Conservation (phyloP, 495 filamentous ascomycete genomes). For the Xylaria venustula region DNA sequence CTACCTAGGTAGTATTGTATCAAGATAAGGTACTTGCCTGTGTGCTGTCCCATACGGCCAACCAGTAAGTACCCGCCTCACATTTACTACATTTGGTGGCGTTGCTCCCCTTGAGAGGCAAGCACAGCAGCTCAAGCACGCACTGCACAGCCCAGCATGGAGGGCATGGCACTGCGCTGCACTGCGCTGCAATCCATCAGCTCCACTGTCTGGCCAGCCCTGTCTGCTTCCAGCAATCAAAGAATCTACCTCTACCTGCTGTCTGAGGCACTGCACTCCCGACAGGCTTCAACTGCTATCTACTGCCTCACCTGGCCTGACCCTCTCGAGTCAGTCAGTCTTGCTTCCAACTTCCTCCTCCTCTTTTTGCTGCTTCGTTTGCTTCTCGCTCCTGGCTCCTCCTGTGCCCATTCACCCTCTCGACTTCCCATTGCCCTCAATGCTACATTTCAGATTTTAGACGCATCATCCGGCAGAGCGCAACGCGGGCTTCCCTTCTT, state of each 20-base stretch:
- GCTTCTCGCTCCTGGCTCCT: not conserved
- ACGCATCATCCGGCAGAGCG: not conserved
- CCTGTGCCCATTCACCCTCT: not conserved
- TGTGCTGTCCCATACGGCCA: too few relatives aligned
- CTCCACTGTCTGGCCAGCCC: too few relatives aligned
- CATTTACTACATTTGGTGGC: too few relatives aligned
- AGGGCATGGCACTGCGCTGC: not conserved
- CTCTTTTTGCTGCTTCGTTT: not conserved
- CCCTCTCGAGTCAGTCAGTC: not conserved
- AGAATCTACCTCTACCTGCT: too few relatives aligned
- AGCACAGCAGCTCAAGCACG: too few relatives aligned
- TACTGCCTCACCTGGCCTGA: not conserved
- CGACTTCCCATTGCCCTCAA: not conserved
- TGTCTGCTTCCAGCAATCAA: too few relatives aligned
- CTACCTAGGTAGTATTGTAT: not conserved
- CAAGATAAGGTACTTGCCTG: not conserved
- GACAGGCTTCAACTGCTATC: conserved; percentile 10
- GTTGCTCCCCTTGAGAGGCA: too few relatives aligned
- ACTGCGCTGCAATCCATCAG: too few relatives aligned
- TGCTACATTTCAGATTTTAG: not conserved
- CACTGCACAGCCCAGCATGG: too few relatives aligned
- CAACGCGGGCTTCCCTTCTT: not conserved
- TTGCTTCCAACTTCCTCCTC: not conserved
- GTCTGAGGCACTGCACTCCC: too few relatives aligned
- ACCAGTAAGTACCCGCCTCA: too few relatives aligned